Base-by-base conservation (phyloP, 331 rosid species). In the Pyracantha coccinea region DNA sequence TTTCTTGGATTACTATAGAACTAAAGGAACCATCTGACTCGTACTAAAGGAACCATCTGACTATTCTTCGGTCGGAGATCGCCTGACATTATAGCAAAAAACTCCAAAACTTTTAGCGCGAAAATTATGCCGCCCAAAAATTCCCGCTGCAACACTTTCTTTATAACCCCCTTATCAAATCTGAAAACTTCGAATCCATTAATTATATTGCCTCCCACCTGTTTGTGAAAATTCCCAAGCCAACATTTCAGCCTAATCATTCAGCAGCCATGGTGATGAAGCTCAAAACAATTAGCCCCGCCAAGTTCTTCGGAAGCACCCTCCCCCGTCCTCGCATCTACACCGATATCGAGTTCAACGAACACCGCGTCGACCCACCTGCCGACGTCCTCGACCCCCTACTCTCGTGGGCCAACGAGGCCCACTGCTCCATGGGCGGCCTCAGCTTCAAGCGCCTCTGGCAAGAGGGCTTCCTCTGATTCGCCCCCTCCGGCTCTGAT, bases 371-470 rank as follows among this genome's bases (percentile, higher is more conserved):
- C 4, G 87, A 94, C 52, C 97, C 96, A 0, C 97, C 97, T 0
- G 7, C 59, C 2, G 38, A 96, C n/a, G 88, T 94, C 25, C 35
- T 67, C 24, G 92, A 89, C 25, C 91, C 97, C 0, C 27, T 95
- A 1, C 75, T 95, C 58, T 83, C 83, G 0, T 92, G 99, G 96
- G 96, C 97, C 69, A 23, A 79, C 19, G 90, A 89, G 69, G 97
- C 99, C 55, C 96, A 95, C 83, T 94, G 99, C 93, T 86, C 97
- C 77, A 92, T 94, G 97, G 99, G 97, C 0, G 97, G 99, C 7
- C 85, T 92, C 65, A 83, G 85, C 81, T 78, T 79, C 88, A 85
- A 82, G 38, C 97, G 97, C 78, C 86, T 92, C 62, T 1, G 8
- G 29, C 21, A 58, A 60, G 23, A 74, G 35, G 15, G 55, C 38